Base-by-base conservation (phyloP, 345 rosid genomes). In the Excoecaria agallocha region DNA sequence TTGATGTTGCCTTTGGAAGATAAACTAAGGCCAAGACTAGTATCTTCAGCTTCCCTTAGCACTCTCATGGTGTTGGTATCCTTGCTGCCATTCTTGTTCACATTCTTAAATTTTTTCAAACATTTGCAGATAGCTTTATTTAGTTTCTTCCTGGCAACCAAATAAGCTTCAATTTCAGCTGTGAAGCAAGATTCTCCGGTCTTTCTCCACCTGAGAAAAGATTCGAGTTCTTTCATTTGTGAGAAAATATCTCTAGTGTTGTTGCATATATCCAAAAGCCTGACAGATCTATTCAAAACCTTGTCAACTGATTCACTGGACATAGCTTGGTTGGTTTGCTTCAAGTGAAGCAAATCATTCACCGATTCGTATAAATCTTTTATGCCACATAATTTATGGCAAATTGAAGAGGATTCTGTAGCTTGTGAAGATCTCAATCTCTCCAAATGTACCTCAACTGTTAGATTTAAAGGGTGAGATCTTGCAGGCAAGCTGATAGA, bases 401-500 rank as follows among this genome's bases (percentile, higher is more conserved):
- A 39, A 41, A n/a, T 41, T 41, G 43, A 41, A 41, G 43, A 41
- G 43, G 43, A 41, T 41, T 50, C 41, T 39, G 51, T 17, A 39
- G 20, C 50, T 57, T 81, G 69, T 24, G 65, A 77, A 24, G 75
- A 66, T 52, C 70, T 77, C 48, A 81, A 70, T 67, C 55, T 72
- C 35, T 62, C 35, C 51, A 85, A 72, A 64, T 83, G 77, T 49
- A 69, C 70, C 71, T 77, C 75, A 30, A 85, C 82, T 69, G 70
- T 49, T 55, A 12, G 59, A 62, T 75, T 51, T 7, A 77, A 76
- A 73, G 85, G 86, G 70, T 83, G 80, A 69, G 60, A 54, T 25
- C 57, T 69, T 35, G 82, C 59, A 5, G 84, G 70, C 84, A 80
- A 82, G 77, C 87, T 84, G 73, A 66, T 70, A 11, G 85, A 85